Evolutionary conservation across 179 eudicot species (phyloP).

Genomic region (Pouteria campechiana): DNA sequence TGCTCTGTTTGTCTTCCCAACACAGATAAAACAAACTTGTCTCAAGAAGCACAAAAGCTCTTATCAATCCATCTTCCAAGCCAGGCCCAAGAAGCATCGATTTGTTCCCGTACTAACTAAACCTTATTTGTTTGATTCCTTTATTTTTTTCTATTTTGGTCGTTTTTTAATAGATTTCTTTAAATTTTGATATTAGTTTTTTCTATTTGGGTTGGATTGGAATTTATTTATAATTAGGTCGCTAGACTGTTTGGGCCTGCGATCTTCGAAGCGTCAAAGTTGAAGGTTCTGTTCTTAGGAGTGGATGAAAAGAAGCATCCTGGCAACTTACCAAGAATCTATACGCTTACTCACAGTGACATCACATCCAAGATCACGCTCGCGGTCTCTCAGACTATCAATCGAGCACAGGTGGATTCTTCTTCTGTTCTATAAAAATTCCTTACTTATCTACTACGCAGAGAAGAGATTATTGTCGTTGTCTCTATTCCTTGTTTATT

Average conservation of each 20-base stretch:
- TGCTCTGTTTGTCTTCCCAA: slow-evolving; percentile 38
- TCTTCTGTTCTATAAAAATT: no score
- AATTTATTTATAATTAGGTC: slow-evolving; percentile 36
- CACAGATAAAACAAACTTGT: slow-evolving; percentile 27
- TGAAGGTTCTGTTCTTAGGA: slow-evolving; percentile 78
- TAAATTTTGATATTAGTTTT: background rate
- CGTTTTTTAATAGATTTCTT: background rate
- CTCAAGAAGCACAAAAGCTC: slow-evolving; percentile 12
- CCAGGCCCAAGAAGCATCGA: slow-evolving; percentile 18
- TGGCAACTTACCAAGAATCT: slow-evolving; percentile 80
- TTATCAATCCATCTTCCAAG: slow-evolving; percentile 12
- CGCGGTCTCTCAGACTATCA: slow-evolving; percentile 81
- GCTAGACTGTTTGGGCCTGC: slow-evolving; percentile 93
- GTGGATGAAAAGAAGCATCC: slow-evolving; percentile 83
- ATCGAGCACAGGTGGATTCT: slow-evolving; percentile 69
- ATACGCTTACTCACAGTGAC: slow-evolving; percentile 90
- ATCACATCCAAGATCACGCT: slow-evolving; percentile 77
- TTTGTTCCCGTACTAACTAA: slow-evolving; percentile 35
- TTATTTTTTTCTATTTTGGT: background rate
- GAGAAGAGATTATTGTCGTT: no score
- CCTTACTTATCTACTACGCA: no score
- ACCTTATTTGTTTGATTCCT: background rate
- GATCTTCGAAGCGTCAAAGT: slow-evolving; percentile 86
- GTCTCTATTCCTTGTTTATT: no score
- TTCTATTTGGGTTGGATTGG: slow-evolving; percentile 1